phyloP scores from a whole-genome alignment of 257 asterid genomes.

The Solanum pimpinellifolium region DNA sequence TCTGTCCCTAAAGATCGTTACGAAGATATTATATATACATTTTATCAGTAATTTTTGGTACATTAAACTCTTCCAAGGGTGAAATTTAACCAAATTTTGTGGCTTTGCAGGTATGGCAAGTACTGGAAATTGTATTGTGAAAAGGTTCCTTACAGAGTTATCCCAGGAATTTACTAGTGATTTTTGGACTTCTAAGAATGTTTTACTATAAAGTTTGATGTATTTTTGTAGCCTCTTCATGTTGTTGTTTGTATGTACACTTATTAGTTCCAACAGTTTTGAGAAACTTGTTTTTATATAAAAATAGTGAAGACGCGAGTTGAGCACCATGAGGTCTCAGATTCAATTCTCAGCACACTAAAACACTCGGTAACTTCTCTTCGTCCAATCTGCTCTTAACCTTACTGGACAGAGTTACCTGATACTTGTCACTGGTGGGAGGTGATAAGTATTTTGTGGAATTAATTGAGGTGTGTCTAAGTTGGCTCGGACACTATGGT shows the following conservation, averaged over 20 bases:
- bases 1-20: neutral
- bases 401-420: neutral
- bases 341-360: neutral
- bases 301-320: neutral
- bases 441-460: neutral
- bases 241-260: neutral
- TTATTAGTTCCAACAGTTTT: neutral
- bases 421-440: neutral
- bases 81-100: neutral
- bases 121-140: constrained; percentile 90
- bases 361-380: neutral
- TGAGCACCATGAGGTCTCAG: neutral
- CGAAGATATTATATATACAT: neutral
- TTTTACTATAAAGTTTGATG: neutral
- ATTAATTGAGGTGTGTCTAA: neutral
- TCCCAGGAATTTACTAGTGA: constrained; percentile 74
- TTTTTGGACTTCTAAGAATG: neutral
- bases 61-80: neutral
- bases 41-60: neutral
- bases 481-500: neutral
- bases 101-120: constrained; percentile 68
- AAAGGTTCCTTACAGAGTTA: constrained; percentile 62
- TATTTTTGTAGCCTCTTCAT: neutral
- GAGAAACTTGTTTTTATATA: neutral
- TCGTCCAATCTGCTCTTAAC: neutral